These are phyloP conservation scores for Domatiomyces catenatus DNA, from an alignment of 2,329 filamentous ascomycete species.

Conservation along the genomic window DNA sequence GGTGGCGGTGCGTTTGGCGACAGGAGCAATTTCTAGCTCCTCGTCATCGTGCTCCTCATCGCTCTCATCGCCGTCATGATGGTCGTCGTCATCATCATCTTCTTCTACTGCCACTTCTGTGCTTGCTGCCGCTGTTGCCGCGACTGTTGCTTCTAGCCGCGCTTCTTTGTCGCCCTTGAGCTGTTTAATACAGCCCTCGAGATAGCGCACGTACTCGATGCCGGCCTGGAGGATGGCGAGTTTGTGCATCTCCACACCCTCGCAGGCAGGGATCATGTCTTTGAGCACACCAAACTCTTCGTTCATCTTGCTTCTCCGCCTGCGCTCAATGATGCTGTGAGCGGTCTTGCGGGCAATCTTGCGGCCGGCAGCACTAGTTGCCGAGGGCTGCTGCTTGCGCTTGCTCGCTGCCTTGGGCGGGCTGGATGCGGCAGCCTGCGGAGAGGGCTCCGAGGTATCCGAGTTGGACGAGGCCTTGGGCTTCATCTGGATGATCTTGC, in stretches of 20 bases:
- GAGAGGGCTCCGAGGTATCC: conserved; percentile 27
- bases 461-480: conserved; percentile 37
- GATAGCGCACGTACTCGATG: conserved; percentile 89
- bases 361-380: conserved; percentile 69
- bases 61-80: conserved; percentile 2
- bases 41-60: conserved; percentile 3
- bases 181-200: conserved; percentile 73
- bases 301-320: conserved; percentile 92
- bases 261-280: conserved; percentile 87
- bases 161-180: conserved; percentile 39
- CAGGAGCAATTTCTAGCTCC: background rate
- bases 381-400: conserved; percentile 62
- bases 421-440: conserved; percentile 14
- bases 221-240: conserved; percentile 87
- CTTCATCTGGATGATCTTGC: conserved; percentile 99
- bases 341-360: conserved; percentile 94
- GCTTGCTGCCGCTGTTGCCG: background rate
- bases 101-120: conserved; percentile 2
- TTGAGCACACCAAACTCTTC: conserved; percentile 92
- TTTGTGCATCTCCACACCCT: conserved; percentile 94
- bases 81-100: conserved; percentile 5
- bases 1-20: conserved; percentile 1
- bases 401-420: conserved; percentile 31
- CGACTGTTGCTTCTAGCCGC: background rate
- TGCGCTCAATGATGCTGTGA: conserved; percentile 83